Conservation (phyloP, 768 basidiomycete species). For the Megacollybia marginata region DNA sequence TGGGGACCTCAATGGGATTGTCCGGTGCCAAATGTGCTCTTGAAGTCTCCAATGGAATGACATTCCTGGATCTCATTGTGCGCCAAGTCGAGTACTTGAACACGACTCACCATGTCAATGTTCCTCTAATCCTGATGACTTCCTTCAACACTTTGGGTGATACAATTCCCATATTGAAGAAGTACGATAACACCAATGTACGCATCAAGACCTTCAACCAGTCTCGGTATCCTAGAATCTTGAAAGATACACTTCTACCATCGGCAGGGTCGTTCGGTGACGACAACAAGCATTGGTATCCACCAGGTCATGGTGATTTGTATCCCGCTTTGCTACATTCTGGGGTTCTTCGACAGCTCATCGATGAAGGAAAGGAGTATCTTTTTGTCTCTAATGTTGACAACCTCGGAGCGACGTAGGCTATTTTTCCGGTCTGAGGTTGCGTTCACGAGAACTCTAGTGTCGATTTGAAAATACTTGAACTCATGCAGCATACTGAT, state of each 20-base stretch:
- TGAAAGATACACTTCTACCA: conserved; percentile 82
- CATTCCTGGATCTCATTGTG: conserved; percentile 91
- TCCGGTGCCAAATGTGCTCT: conserved; percentile 64
- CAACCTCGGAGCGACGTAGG: conserved; percentile 83
- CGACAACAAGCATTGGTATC: conserved; percentile 94
- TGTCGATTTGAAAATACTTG: conserved; percentile 75
- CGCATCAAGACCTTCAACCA: conserved; percentile 92
- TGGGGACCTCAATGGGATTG: conserved; percentile 63
- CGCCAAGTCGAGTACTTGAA: conserved; percentile 96
- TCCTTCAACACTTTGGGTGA: conserved; percentile 96
- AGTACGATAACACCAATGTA: conserved; percentile 92
- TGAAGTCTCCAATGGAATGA: conserved; percentile 86
- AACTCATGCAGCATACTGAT: conserved; percentile 82
- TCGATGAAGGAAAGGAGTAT: conserved; percentile 92
- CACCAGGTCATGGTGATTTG: conserved; percentile 94
- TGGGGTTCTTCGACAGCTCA: conserved; percentile 83
- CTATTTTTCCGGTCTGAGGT: conserved; percentile 6
- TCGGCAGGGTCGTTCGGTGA: conserved; percentile 70
- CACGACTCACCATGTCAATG: conserved; percentile 75
- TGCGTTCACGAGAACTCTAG: conserved; percentile 20
- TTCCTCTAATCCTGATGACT: conserved; percentile 98
- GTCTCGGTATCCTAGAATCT: conserved; percentile 89
- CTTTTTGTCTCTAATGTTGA: conserved; percentile 97
- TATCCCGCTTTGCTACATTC: conserved; percentile 90
- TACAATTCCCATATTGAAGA: conserved; percentile 93